Evolutionary conservation across 768 basidiomycete species (phyloP), one percentile per base, ranked within the genome.

Genomic region (Panaeolus cyanescens): DNA sequence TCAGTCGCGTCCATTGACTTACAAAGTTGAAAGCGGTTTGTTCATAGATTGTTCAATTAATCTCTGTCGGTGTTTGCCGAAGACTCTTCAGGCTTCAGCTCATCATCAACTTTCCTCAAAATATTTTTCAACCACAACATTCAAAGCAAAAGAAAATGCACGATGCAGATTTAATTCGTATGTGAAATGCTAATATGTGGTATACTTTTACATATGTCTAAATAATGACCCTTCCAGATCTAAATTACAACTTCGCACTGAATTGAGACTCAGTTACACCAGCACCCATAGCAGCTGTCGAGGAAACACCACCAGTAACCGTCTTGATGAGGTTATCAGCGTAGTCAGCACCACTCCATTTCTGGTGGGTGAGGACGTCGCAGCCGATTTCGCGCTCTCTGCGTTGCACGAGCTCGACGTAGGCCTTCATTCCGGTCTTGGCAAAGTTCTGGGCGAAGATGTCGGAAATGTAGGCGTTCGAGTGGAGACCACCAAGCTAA

Each of bases 201-300:
- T 34, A 59, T 67, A 66, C 64, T 69, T 68, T 70, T 70, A 67
- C 65, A 71, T 57, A 53, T 61, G 60, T 25, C 59, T 45, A 40
- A 56, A 30, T 22, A 39, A 56, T 33, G 55, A 36, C 61, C 66
- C 22, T 32, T 45, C 22, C 32, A 57, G 60, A 59, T 30, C 54
- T 63, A 40, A 28, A 36, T 65, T 70, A 78, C 64, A 76, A 65
- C 66, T 79, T 80, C 25, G 78, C 56, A 39, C 64, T 69, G 77
- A 96, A 97, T 74, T 96, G 95, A 34, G 88, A 76, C 78, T 97
- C 95, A 0, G 95, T 97, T 31, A 96, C 95, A 59, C 96, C 96
- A 67, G 88, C 88, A 55, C 96, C 97, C 96, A 99, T 99, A n/a
- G 97, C 96, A n/a, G 96, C 86, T 9, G 96, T 99, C 54, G 94